Evolutionary conservation across 495 filamentous ascomycete species (phyloP), one percentile per base, ranked within the genome.

Genomic region (Aspergillus sclerotioniger): DNA sequence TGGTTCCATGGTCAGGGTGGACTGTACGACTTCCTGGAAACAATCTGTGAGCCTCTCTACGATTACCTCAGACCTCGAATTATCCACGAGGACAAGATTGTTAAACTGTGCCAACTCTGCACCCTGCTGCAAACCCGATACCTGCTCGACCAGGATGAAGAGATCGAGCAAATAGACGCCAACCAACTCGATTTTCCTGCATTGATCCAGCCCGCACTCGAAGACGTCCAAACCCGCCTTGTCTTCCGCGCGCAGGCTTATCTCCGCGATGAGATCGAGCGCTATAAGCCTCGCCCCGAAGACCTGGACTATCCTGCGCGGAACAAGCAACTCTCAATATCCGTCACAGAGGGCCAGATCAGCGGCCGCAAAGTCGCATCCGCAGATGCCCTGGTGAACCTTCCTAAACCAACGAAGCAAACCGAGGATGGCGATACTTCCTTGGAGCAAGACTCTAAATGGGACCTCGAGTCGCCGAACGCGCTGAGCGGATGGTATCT

Each of bases 111-210:
- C 71, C 88, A 90, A 62, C 74, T 96, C 1, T 87, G 91, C 54
- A 87, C 86, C 8, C 80, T 92, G 68, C 75, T 96, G 10, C 90
- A 92, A 61, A 90, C 89, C n/a, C 85, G 88, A 43, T 96, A 96
- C 60, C 80, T 92, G 63, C 76, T 87, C 20, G 85, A 88, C 45
- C 80, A 82, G 37, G 88, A 89, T 44, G 91, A 96, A 47, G 82
- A 89, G 46, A 77, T 84, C 13, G 82, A 87, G 62, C 73, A 69
- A 16, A 55, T 72, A 0, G 82, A 84, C 45, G 65, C 71, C 15
- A 77, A 77, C 48, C 81, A 84, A 52, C 76, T 90, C 16, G 87
- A 90, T 65, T 91, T 91, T 59, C 80, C 83, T 8, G 61, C 74
- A 25, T 68, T 91, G 20, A 86, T 90, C 28, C 85, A 86, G 31